Evolutionary conservation across 176 grass and related monocot species (phyloP), one percentile per base, ranked within the genome.

Genomic region (Triticum urartu): DNA sequence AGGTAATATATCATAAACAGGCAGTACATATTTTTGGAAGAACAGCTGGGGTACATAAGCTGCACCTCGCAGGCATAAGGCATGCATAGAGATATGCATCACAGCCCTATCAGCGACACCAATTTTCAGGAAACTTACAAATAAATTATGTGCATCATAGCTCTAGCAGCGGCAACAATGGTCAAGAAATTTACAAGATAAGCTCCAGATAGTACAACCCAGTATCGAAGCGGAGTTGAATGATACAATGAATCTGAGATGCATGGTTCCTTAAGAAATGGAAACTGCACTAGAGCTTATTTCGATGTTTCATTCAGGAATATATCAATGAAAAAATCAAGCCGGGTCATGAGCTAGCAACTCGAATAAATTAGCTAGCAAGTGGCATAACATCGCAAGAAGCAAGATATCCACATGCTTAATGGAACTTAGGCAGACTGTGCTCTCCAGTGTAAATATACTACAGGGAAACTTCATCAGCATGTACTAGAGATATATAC

Each of bases 291-390:
- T 72, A 17, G 64, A 79, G 21, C 64, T 71, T 17, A 33, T 30
- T 54, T 81, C 13, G 64, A 26, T n/a, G 12, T 86, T 86, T 79
- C 61, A 35, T 45, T 42, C 2, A 73, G 43, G 24, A 66, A 62
- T 25, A 67, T 80, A 59, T 56, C 50, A n/a, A 72, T 65, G 60
- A 38, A 43, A 1, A 81, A 59, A 87, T n/a, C 17, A n/a, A 70
- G 39, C 35, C 12, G 11, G 45, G 11, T 42, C 2, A 58, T 73
- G 81, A 68, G 7, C 26, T 21, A 83, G 80, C 50, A 62, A 5
- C 50, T n/a, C 78, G 43, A 30, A 30, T 30, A 30, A 30, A 30
- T 30, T 30, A 26, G 64, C 25, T 34, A 22, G 14, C 63, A 78
- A 24, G 56, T 25, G 33, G 34, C 78, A 77, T 26, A 68, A 36